Percentiles rank a stretch among this genome's conserved stretches.
Evolutionary conservation across 108 stramenopile genomes (phyloP).

Genomic region (Nannochloropsis salina): DNA sequence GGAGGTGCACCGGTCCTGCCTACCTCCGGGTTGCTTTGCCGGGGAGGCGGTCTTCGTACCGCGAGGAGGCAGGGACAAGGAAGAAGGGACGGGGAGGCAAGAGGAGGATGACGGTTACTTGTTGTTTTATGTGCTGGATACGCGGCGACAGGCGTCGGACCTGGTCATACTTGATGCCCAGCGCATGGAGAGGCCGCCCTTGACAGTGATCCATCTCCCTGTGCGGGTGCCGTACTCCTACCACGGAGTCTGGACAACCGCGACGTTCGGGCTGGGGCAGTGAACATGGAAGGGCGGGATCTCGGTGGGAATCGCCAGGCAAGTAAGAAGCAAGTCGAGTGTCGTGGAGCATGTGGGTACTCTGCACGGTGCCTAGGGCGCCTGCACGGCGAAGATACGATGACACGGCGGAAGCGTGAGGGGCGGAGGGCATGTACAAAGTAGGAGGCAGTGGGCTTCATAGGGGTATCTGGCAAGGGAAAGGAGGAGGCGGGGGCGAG

Average conservation of each 20-base stretch:
- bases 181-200: constrained; percentile 29
- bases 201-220: constrained; percentile 25
- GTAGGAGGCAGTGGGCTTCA: too few species aligned
- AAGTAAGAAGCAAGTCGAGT: too few species aligned
- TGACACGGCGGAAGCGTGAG: too few species aligned
- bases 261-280: constrained; percentile 1
- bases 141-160: constrained; percentile 30
- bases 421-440: too few species aligned
- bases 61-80: not conserved
- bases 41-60: constrained; percentile 38
- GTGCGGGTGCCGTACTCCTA: constrained; percentile 33
- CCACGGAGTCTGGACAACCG: constrained; percentile 29
- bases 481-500: too few species aligned
- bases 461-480: too few species aligned
- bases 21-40: constrained; percentile 5
- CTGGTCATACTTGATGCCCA: constrained; percentile 37
- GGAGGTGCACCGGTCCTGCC: not conserved
- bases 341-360: too few species aligned
- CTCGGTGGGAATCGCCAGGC: too few species aligned
- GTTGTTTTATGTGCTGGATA: constrained; percentile 28
- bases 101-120: constrained; percentile 37
- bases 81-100: constrained; percentile 21
- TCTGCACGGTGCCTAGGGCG: too few species aligned
- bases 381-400: too few species aligned
- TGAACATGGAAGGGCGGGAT: not conserved